These are phyloP conservation scores for Neurospora sp. DNA, from an alignment of 495 filamentous ascomycete genomes.

Conservation along the genomic window DNA sequence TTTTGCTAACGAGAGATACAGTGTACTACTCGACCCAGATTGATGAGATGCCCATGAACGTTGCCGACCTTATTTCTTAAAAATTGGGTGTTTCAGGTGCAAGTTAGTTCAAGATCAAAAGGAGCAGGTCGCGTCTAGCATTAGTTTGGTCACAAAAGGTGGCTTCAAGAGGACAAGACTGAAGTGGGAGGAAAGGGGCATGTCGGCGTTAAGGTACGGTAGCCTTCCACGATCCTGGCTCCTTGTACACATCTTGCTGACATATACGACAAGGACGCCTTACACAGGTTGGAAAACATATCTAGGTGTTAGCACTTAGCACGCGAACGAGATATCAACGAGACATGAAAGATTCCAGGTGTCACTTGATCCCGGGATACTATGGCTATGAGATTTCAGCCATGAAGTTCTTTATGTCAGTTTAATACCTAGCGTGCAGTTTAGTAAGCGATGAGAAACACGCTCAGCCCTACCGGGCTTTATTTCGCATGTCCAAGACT, in stretches of 20 bases:
- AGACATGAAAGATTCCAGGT: neutral
- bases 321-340: neutral
- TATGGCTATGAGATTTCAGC: neutral
- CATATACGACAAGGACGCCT: neutral
- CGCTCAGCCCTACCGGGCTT: neutral
- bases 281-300: neutral
- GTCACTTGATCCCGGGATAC: neutral
- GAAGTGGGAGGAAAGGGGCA: neutral
- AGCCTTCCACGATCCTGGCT: neutral
- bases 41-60: constrained; percentile 83
- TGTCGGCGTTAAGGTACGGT: neutral
- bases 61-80: constrained; percentile 55
- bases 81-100: neutral
- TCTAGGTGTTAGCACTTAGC: neutral
- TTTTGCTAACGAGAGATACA: constrained; percentile 14
- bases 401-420: neutral
- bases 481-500: neutral
- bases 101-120: neutral
- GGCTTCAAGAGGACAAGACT: neutral
- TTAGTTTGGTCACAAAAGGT: neutral
- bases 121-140: neutral
- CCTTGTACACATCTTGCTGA: neutral
- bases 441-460: neutral
- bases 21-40: constrained; percentile 71
- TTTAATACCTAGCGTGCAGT: neutral